Percentiles rank a stretch among this genome's conserved stretches.
These are phyloP conservation scores for Silene coronaria DNA, from an alignment of 179 eudicot species.

Conservation along the genomic window DNA sequence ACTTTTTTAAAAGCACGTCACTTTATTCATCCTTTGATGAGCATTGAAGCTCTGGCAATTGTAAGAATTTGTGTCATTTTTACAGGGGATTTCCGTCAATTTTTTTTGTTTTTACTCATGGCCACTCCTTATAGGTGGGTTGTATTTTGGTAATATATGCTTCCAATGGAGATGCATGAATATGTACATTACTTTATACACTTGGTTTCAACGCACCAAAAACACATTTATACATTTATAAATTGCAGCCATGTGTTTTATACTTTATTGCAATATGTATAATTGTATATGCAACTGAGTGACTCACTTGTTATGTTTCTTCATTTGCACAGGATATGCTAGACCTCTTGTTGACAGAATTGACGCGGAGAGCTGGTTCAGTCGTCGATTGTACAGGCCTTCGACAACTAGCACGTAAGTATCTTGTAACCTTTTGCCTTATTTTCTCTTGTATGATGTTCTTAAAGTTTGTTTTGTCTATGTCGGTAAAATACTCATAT, in stretches of 20 bases:
- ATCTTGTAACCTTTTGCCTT: slow-evolving; percentile 9
- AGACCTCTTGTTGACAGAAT: slow-evolving; percentile 87
- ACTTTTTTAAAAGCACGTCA: neutral
- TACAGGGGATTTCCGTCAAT: neutral
- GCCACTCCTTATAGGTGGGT: neutral
- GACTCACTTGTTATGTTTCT: neutral
- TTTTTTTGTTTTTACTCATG: neutral
- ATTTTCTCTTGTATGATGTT: neutral
- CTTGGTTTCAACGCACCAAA: neutral
- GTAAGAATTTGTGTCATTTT: neutral
- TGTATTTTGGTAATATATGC: neutral
- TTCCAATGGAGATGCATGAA: neutral
- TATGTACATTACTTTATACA: neutral
- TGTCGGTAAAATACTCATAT: neutral
- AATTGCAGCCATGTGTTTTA: neutral
- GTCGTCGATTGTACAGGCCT: slow-evolving; percentile 67
- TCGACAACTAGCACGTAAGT: slow-evolving; percentile 83
- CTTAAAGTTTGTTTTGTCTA: neutral
- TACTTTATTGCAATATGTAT: neutral
- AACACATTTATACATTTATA: neutral
- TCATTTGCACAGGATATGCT: slow-evolving; percentile 60
- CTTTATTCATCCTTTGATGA: neutral
- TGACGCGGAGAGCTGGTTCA: slow-evolving; percentile 49
- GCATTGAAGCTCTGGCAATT: neutral
- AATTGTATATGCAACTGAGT: neutral